Evolutionary conservation across 2,329 filamentous ascomycete genomes (phyloP), one percentile per base, ranked within the genome.

Genomic region (Paramyrothecium sp.): DNA sequence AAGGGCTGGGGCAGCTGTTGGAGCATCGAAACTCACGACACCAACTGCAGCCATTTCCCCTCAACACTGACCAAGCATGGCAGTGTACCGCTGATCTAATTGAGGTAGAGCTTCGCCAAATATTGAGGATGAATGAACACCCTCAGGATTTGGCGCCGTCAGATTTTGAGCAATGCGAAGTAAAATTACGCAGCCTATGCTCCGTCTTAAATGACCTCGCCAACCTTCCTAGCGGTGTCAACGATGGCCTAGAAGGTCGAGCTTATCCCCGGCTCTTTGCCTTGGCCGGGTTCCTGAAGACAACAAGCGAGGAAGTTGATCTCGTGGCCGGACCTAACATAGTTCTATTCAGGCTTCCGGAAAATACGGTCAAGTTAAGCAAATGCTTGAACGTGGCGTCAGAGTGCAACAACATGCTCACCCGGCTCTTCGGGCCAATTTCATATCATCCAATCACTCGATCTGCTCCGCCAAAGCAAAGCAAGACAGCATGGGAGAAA

Each of bases 401-500:
- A n/a, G 19, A 5, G 5, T 46, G 41, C 41, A 46, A 46, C 13
- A 16, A 7, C 7, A 4, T 17, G 17, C 41, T 46, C 17, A 17
- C 41, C 19, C 41, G 41, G 19, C 41, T 46, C 13, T 20, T 5
- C 4, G 41, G 13, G 41, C 13, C 41, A 46, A 5, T 46, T 7
- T 12, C 41, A 7, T 12, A 46, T 7, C 5, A 46, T 4, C 10
- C 33, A 17, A 16, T 7, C 20, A 19, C 13, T n/a, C 50, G 13
- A 21, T 22, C 53, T 0, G 22, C n/a, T 12, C 50, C 38, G 2
- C 4, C 19, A n/a, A 48, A 57, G 38, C 47, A 34, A 12, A 51
- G 49, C n/a, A 55, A 22, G 26, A 19, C 26, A 19, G 23, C 34
- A 19, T 60, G 55, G 53, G 55, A 60, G 49, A 60, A 60, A 5